These are phyloP conservation scores for Phanerochaete carnosa DNA, from an alignment of 768 basidiomycete species.

Conservation along the genomic window DNA sequence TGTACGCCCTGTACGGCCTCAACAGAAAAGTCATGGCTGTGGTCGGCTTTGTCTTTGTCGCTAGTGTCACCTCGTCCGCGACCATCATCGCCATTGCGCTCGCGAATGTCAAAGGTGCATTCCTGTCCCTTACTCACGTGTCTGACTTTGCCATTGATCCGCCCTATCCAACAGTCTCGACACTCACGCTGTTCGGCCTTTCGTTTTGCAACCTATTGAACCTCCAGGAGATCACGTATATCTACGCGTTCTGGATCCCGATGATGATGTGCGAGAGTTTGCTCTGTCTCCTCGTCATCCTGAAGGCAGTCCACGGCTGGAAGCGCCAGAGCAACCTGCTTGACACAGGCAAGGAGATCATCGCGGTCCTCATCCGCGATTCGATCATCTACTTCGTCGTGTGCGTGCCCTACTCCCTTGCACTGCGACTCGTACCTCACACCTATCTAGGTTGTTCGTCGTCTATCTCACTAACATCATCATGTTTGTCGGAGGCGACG, in stretches of 20 bases:
- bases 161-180: slow-evolving; percentile 4
- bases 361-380: slow-evolving; percentile 51
- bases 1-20: slow-evolving; percentile 59
- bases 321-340: slow-evolving; percentile 28
- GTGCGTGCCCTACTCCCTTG: slow-evolving; percentile 31
- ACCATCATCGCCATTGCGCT: slow-evolving; percentile 47
- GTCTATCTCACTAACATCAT: slow-evolving; percentile 48
- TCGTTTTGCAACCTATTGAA: slow-evolving; percentile 40
- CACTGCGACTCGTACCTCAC: neutral
- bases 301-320: slow-evolving; percentile 46
- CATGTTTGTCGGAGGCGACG: slow-evolving; percentile 24
- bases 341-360: slow-evolving; percentile 40
- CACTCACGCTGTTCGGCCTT: slow-evolving; percentile 6
- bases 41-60: slow-evolving; percentile 41
- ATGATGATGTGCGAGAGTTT: slow-evolving; percentile 51
- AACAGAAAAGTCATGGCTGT: slow-evolving; percentile 47
- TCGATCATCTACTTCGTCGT: slow-evolving; percentile 55
- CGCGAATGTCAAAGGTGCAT: slow-evolving; percentile 37
- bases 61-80: slow-evolving; percentile 37
- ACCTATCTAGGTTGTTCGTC: slow-evolving; percentile 43
- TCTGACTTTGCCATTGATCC: neutral
- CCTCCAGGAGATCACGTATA: slow-evolving; percentile 32
- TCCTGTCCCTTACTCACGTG: neutral
- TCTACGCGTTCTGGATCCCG: slow-evolving; percentile 62
- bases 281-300: slow-evolving; percentile 48